Base-by-base conservation (phyloP, 306 rosid species). In the Rosa chinensis region DNA sequence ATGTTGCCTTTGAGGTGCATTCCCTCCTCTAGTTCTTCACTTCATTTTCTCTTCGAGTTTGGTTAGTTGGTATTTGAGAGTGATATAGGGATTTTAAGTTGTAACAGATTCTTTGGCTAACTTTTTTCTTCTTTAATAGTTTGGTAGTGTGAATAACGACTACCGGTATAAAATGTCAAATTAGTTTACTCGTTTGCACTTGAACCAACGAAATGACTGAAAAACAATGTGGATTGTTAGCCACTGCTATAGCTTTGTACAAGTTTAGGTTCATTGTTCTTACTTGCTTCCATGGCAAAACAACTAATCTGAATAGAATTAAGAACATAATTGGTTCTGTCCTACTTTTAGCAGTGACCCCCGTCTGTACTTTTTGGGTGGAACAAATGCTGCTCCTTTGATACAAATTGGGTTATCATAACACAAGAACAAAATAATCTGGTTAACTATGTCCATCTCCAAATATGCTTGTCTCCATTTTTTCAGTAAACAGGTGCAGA, bases 401-500 rank as follows among this genome's bases (percentile, higher is more conserved):
- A 56, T 56, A 74, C 77, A 74, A 37, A 40, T 56, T 56, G 44
- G 53, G 16, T 55, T 23, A 6, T n/a, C 77, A 13, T 10, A 39
- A 17, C 50, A 37, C 42, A 32, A 32, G 8, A 35, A 73, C 21
- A 55, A 56, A 39, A 42, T 7, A 14, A 20, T 37, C 66, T n/a
- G n/a, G 21, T 2, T 25, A 44, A 16, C 10, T 25, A 14, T 23
- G 35, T 59, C 4, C 5, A 23, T 59, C 66, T 59, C 66, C 66
- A 10, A 10, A 5, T 23, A 11, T 4, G 35, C 37, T 20, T 55
- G 62, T 20, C 21, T 66, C 70, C 10, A 20, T 66, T 37, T 42
- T 45, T 66, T 66, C 70, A 66, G 9, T 37, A n/a, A 43, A 79
- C 28, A 6, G 81, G 86, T 62, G 81, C 75, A 61, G 78, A 67